phyloP scores from a whole-genome alignment of 495 filamentous ascomycete species.

The Clohesyomyces aquaticus region DNA sequence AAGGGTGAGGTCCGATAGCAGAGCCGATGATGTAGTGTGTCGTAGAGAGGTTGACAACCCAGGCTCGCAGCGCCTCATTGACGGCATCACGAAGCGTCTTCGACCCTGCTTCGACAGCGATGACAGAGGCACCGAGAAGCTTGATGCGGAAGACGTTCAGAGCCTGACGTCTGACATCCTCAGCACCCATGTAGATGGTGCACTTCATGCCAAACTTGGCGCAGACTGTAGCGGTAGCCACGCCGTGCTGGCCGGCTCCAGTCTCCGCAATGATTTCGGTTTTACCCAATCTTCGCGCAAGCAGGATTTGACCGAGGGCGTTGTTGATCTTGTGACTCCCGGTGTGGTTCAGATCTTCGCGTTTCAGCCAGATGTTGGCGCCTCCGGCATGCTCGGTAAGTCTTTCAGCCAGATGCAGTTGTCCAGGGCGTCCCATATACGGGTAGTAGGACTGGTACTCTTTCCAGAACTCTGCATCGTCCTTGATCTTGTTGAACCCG shows the following conservation, averaged over 20 bases:
- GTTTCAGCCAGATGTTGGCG: slow-evolving; percentile 93
- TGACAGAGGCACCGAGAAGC: slow-evolving; percentile 85
- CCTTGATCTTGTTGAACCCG: slow-evolving; percentile 83
- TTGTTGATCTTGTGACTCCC: slow-evolving; percentile 98
- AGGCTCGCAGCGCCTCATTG: slow-evolving; percentile 88
- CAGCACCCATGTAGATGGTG: slow-evolving; percentile 93
- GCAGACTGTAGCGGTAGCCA: slow-evolving; percentile 93
- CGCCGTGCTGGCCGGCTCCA: slow-evolving; percentile 94
- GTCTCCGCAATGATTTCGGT: slow-evolving; percentile 95
- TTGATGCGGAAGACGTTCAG: slow-evolving; percentile 97
- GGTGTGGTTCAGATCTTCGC: slow-evolving; percentile 84
- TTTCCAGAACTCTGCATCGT: slow-evolving; percentile 93
- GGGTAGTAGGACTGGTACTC: slow-evolving; percentile 96
- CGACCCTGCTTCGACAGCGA: slow-evolving; percentile 84
- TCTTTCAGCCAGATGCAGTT: slow-evolving; percentile 83
- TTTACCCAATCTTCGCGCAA: slow-evolving; percentile 83
- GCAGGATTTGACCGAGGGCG: slow-evolving; percentile 83
- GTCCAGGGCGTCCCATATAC: slow-evolving; percentile 94
- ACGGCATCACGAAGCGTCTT: slow-evolving; percentile 90
- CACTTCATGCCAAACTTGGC: slow-evolving; percentile 96
- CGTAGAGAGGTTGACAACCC: slow-evolving; percentile 83
- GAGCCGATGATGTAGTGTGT: slow-evolving; percentile 97
- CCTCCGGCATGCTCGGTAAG: slow-evolving; percentile 87
- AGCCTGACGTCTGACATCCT: slow-evolving; percentile 90
- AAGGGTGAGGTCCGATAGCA: slow-evolving; percentile 92